phyloP scores from a whole-genome alignment of 2,329 filamentous ascomycete species.

The Talaromyces pinophilus region DNA sequence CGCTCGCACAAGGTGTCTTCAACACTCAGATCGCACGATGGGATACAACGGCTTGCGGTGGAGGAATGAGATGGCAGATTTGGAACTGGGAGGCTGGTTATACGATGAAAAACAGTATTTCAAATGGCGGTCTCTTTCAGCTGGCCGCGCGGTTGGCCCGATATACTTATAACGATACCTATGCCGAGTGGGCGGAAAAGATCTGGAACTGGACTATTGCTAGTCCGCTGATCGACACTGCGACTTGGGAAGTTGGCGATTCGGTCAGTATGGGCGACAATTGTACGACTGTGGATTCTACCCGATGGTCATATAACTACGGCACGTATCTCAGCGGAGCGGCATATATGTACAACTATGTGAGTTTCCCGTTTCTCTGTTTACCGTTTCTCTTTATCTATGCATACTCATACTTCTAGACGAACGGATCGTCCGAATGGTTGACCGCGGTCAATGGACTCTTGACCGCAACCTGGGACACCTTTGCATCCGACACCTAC shows the following conservation, averaged over 20 bases:
- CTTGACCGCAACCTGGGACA: slow-evolving; percentile 7
- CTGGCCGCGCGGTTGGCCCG: slow-evolving; percentile 75
- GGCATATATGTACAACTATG: slow-evolving; percentile 68
- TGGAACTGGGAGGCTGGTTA: slow-evolving; percentile 74
- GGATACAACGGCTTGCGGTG: slow-evolving; percentile 67
- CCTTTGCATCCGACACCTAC: slow-evolving; percentile 13
- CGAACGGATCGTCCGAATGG: slow-evolving; percentile 27
- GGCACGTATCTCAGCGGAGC: slow-evolving; percentile 61
- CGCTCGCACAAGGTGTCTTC: slow-evolving; percentile 71
- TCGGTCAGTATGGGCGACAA: slow-evolving; percentile 48
- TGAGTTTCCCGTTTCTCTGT: slow-evolving; percentile 37
- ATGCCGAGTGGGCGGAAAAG: slow-evolving; percentile 62
- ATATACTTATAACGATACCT: slow-evolving; percentile 64
- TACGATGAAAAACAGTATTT: slow-evolving; percentile 79
- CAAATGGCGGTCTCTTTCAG: slow-evolving; percentile 79
- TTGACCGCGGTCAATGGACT: slow-evolving; percentile 14
- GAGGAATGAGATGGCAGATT: slow-evolving; percentile 81
- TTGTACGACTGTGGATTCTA: slow-evolving; percentile 62
- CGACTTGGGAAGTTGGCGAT: slow-evolving; percentile 37
- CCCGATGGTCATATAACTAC: slow-evolving; percentile 67
- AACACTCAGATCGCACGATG: slow-evolving; percentile 69
- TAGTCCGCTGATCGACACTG: slow-evolving; percentile 24
- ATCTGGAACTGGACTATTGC: slow-evolving; percentile 63
- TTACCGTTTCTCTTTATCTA: background rate
- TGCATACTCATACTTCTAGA: slow-evolving; percentile 25